Percentiles rank a stretch among this genome's conserved stretches.
These are phyloP conservation scores for Scedosporium aurantiacum DNA, from an alignment of 2,329 filamentous ascomycete species.

Conservation along the genomic window DNA sequence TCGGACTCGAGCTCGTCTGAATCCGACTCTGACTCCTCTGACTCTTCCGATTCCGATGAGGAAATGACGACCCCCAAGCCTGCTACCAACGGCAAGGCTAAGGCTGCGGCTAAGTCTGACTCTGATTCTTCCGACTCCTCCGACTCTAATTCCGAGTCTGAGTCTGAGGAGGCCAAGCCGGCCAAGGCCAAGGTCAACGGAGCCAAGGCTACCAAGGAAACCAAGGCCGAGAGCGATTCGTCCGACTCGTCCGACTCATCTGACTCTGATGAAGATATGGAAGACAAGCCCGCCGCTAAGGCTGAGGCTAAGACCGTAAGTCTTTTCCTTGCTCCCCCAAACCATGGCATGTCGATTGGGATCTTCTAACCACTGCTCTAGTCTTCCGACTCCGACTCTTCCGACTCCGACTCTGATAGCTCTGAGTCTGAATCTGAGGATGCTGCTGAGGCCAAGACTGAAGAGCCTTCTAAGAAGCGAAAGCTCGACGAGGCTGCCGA, in stretches of 20 bases:
- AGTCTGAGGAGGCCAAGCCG: conserved; percentile 17
- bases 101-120: conserved; percentile 16
- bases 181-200: conserved; percentile 3
- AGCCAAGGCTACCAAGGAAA: conserved; percentile 9
- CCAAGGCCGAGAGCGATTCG: conserved; percentile 20
- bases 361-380: conserved; percentile 11
- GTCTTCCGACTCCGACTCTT: conserved; percentile 21
- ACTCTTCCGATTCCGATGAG: conserved; percentile 28
- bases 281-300: conserved; percentile 18
- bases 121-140: conserved; percentile 22
- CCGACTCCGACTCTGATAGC: conserved; percentile 19
- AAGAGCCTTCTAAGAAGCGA: conserved; percentile 34
- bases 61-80: conserved; percentile 9
- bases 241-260: conserved; percentile 20
- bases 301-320: conserved; percentile 1
- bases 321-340: not conserved
- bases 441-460: conserved; percentile 23
- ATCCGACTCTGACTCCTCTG: conserved; percentile 24
- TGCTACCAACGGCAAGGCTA: conserved; percentile 7
- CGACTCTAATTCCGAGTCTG: conserved; percentile 18
- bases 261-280: conserved; percentile 17
- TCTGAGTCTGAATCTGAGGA: conserved; percentile 21
- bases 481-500: conserved; percentile 36
- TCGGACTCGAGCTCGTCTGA: conserved; percentile 20
- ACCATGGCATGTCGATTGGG: not conserved